Conservation (phyloP, 805 yeast genomes). For the Lachancea waltii region DNA sequence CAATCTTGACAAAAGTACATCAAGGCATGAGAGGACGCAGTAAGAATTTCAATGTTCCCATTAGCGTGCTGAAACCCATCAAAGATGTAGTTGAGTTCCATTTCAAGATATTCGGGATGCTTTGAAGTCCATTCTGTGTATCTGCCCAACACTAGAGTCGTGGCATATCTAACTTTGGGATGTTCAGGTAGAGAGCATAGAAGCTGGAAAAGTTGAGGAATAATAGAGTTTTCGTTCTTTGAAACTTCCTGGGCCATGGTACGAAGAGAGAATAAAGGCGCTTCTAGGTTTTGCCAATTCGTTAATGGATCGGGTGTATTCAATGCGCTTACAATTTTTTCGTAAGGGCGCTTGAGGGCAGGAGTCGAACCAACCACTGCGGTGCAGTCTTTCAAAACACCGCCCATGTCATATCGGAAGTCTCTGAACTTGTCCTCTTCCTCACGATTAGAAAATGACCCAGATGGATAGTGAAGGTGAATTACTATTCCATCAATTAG, state of each 20-base stretch:
- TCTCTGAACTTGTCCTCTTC: conserved; percentile 89
- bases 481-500: conserved; percentile 39
- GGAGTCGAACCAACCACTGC: conserved; percentile 73
- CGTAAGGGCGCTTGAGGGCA: conserved; percentile 67
- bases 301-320: conserved; percentile 24
- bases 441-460: conserved; percentile 62
- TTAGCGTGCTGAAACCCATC: conserved; percentile 50
- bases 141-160: conserved; percentile 89
- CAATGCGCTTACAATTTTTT: conserved; percentile 42
- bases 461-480: conserved; percentile 70
- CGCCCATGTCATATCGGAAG: conserved; percentile 95
- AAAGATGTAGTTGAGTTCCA: conserved; percentile 78
- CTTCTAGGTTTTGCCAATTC: conserved; percentile 83
- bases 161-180: conserved; percentile 82
- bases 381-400: conserved; percentile 93
- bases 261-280: conserved; percentile 81
- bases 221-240: conserved; percentile 50
- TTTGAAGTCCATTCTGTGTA: conserved; percentile 92
- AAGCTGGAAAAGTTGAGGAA: conserved; percentile 54
- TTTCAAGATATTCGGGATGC: conserved; percentile 76
- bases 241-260: conserved; percentile 92
- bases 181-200: conserved; percentile 76
- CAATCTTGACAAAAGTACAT: conserved; percentile 96
- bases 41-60: conserved; percentile 41
- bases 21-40: conserved; percentile 89